Conservation (phyloP, 257 asterid genomes). For the Cinchona pubescens region DNA sequence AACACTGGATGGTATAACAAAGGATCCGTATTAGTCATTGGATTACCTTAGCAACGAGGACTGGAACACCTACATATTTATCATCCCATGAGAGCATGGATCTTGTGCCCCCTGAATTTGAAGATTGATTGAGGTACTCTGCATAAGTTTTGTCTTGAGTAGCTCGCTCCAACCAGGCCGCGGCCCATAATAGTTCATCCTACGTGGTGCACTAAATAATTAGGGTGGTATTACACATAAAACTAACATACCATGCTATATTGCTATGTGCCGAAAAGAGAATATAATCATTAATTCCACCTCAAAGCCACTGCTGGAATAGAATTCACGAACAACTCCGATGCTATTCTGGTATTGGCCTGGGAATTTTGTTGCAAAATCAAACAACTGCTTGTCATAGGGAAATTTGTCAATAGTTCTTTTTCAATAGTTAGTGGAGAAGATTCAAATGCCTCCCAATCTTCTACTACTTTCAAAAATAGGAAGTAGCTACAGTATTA, state of each 20-base stretch:
- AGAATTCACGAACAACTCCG: conserved; percentile 35
- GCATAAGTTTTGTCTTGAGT: conserved; percentile 33
- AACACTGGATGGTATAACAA: too few species aligned
- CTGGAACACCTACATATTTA: conserved; percentile 51
- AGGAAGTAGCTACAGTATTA: too few species aligned
- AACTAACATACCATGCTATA: too few species aligned
- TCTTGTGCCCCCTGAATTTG: conserved; percentile 43
- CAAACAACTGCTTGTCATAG: conserved; percentile 38
- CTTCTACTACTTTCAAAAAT: too few species aligned
- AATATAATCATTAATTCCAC: conserved; percentile 9
- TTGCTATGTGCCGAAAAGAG: not conserved
- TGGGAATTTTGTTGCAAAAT: conserved; percentile 38
- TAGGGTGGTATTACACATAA: too few species aligned
- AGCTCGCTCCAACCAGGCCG: conserved; percentile 57
- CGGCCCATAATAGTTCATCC: conserved; percentile 75
- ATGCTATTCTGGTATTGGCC: conserved; percentile 52
- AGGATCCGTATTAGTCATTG: too few species aligned
- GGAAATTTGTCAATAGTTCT: not conserved
- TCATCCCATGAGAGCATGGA: conserved; percentile 62
- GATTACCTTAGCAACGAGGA: conserved; percentile 48
- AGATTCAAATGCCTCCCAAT: not conserved
- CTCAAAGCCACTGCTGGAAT: conserved; percentile 52
- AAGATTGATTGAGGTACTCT: conserved; percentile 16
- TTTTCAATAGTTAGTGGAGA: not conserved
- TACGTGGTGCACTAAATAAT: conserved; percentile 2